Percentiles rank a stretch among this genome's conserved stretches.
Evolutionary conservation across 495 filamentous ascomycete genomes (phyloP).

Genomic region (Letharia lupina): DNA sequence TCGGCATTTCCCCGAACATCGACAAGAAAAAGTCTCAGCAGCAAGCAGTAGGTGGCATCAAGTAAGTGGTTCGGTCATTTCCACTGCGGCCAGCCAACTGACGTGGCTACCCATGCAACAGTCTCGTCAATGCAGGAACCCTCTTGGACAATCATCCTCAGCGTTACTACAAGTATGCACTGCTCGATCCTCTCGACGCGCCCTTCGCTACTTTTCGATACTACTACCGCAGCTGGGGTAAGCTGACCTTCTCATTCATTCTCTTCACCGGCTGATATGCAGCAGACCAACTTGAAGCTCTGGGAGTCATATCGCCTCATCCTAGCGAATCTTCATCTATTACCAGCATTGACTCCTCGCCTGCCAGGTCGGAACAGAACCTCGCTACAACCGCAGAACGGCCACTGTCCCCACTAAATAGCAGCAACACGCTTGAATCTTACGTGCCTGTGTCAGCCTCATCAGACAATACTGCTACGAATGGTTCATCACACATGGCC

Average conservation of each 20-base stretch:
- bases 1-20: background rate
- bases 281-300: constrained; percentile 21
- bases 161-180: constrained; percentile 36
- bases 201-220: constrained; percentile 36
- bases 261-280: constrained; percentile 10
- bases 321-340: background rate
- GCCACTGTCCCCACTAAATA: constrained; percentile 2
- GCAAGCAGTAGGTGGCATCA: constrained; percentile 10
- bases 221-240: constrained; percentile 30
- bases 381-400: background rate
- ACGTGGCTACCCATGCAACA: constrained; percentile 15
- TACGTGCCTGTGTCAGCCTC: constrained; percentile 3
- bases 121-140: constrained; percentile 32
- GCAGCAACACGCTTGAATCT: background rate
- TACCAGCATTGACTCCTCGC: constrained; percentile 7
- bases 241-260: background rate
- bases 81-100: background rate
- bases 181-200: constrained; percentile 36
- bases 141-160: constrained; percentile 27
- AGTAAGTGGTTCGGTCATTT: background rate
- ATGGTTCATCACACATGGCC: background rate
- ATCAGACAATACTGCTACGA: background rate
- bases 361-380: background rate
- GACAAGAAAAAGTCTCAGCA: constrained; percentile 4
- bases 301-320: constrained; percentile 17